These are phyloP conservation scores for Cordia subcordata DNA, from an alignment of 257 asterid species.

Conservation along the genomic window DNA sequence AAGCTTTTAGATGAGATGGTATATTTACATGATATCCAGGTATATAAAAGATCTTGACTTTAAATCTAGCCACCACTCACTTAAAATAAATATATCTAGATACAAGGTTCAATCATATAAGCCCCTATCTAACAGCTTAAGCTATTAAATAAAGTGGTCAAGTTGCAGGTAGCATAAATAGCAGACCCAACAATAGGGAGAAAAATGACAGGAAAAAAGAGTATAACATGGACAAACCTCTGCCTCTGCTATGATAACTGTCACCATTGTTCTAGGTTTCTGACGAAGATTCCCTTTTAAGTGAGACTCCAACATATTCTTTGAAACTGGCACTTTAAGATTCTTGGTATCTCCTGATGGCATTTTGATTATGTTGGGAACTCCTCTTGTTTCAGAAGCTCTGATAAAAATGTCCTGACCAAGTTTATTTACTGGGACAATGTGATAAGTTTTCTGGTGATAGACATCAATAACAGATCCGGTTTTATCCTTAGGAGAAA, in stretches of 20 bases:
- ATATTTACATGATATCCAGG: too few species aligned
- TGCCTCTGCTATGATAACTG: constrained; percentile 72
- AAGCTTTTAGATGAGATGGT: background rate
- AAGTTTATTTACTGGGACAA: constrained; percentile 83
- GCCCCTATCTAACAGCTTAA: too few species aligned
- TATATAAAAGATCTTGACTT: too few species aligned
- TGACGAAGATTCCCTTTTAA: constrained; percentile 53
- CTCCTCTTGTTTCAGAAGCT: constrained; percentile 46
- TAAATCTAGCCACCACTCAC: too few species aligned
- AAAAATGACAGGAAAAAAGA: background rate
- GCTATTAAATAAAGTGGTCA: too few species aligned
- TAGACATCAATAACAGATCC: constrained; percentile 63
- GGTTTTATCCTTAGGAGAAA: constrained; percentile 39
- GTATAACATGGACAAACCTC: constrained; percentile 52
- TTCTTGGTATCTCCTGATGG: constrained; percentile 77
- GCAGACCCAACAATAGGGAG: too few species aligned
- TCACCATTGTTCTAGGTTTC: constrained; percentile 54
- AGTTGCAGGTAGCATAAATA: too few species aligned
- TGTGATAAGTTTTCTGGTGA: constrained; percentile 57
- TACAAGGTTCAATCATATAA: too few species aligned
- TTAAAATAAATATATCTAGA: too few species aligned
- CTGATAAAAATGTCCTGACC: constrained; percentile 83
- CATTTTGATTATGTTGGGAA: constrained; percentile 54
- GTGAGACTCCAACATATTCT: constrained; percentile 86
- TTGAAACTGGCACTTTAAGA: constrained; percentile 70